Percentiles rank a stretch among this genome's conserved stretches.
These are phyloP conservation scores for Globisporangium perplexum DNA, from an alignment of 352 stramenopile species.

Conservation along the genomic window DNA sequence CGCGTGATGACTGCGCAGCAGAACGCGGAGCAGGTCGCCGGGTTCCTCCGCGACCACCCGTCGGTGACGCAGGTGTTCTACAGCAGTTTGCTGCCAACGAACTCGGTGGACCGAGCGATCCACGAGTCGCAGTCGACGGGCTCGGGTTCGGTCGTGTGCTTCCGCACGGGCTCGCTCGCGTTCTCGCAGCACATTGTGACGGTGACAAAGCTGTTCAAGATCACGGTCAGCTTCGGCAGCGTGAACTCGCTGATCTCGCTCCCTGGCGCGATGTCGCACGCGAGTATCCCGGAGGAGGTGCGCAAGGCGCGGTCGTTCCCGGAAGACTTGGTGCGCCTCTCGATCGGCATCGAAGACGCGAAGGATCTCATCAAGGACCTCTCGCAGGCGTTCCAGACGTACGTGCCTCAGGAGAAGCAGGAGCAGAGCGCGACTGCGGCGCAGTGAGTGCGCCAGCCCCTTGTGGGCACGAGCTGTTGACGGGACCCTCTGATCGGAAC, in stretches of 20 bases:
- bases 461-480: not conserved
- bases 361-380: slow-evolving; percentile 95
- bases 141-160: slow-evolving; percentile 87
- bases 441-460: slow-evolving; percentile 2
- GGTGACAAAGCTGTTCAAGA: slow-evolving; percentile 93
- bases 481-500: slow-evolving; percentile 15
- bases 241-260: slow-evolving; percentile 92
- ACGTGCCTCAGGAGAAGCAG: slow-evolving; percentile 24
- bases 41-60: slow-evolving; percentile 84
- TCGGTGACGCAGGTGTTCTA: slow-evolving; percentile 89
- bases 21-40: slow-evolving; percentile 88
- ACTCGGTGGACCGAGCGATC: slow-evolving; percentile 64
- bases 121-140: slow-evolving; percentile 84
- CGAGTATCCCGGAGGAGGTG: slow-evolving; percentile 90
- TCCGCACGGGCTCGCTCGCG: slow-evolving; percentile 81
- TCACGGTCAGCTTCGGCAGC: slow-evolving; percentile 91
- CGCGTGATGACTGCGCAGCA: slow-evolving; percentile 77
- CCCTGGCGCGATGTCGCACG: slow-evolving; percentile 94
- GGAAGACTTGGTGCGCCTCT: slow-evolving; percentile 92
- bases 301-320: slow-evolving; percentile 88
- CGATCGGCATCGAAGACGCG: slow-evolving; percentile 92
- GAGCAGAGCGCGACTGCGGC: not conserved
- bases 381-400: slow-evolving; percentile 83
- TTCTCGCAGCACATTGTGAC: slow-evolving; percentile 89
- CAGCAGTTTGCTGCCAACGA: slow-evolving; percentile 77